Base-by-base conservation (phyloP, 768 basidiomycete species). In the Boletus tylopilopsis region DNA sequence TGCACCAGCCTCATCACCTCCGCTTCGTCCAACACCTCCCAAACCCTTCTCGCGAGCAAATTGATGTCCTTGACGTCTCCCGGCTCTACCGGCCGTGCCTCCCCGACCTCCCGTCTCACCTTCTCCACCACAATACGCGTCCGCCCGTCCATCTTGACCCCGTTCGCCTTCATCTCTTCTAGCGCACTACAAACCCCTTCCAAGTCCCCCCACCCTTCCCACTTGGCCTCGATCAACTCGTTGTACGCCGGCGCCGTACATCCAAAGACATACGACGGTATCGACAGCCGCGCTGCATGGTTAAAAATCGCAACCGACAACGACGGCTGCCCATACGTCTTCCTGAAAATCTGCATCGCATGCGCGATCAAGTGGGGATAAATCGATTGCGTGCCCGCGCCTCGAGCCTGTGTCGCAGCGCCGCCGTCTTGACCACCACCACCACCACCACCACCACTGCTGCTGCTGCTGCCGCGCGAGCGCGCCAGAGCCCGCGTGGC, bases 211-310 rank as follows among this genome's bases (percentile, higher is more conserved):
- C 94, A 90, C 47, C 76, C 81, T 8, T 72, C 68, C 94, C 94
- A 97, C 18, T 81, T 81, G n/a, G 88, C 91, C 59, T 80, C 74
- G 23, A 97, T 79, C 18, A 94, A 76, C 63, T 95, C 91, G 66
- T 94, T 92, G 68, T 95, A 96, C 1, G 85, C 87, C 10, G 76
- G 76, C 0, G 93, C 88, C 10, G 90, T 87, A 68, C 94, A 97
- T 3, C 94, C 94, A 59, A 85, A 85, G 25, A 94, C 85, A 66
- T 90, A 97, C 5, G 87, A 91, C 5, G 84, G 75, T 42, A 86
- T 79, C 2, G 88, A 90, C 4, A 84, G 77, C 34, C 77, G 77
- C 34, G 84, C 80, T 0, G 91, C 88, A 64, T 93, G 78, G 42
- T 85, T 74, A 71, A 96, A 97, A 22, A 95, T 76, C 18, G 85